Percentiles rank a stretch among this genome's conserved stretches.
Conservation (phyloP, 2,329 filamentous ascomycete species). For the Aspergillus sergii region DNA sequence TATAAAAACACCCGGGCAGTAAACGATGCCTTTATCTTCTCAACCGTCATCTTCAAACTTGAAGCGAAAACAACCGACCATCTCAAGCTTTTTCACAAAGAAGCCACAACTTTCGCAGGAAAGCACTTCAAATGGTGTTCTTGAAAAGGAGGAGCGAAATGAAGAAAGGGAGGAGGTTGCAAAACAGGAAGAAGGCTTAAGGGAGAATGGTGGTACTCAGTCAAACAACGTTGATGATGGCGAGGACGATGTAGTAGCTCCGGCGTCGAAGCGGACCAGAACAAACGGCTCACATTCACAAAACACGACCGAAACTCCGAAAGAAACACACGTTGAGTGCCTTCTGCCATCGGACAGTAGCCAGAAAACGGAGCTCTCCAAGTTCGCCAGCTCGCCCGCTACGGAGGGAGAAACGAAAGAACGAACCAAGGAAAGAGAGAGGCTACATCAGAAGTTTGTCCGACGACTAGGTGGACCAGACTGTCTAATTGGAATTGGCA, state of each 20-base stretch:
- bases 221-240: slow-evolving; percentile 31
- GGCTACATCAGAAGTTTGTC: slow-evolving; percentile 81
- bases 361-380: slow-evolving; percentile 60
- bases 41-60: slow-evolving; percentile 35
- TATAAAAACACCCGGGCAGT: neutral
- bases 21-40: slow-evolving; percentile 38
- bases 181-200: slow-evolving; percentile 4
- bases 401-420: slow-evolving; percentile 53
- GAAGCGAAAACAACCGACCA: slow-evolving; percentile 64
- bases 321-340: slow-evolving; percentile 13
- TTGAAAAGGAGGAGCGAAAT: slow-evolving; percentile 2
- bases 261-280: slow-evolving; percentile 44
- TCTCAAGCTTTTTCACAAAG: slow-evolving; percentile 82
- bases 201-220: neutral
- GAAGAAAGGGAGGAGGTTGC: slow-evolving; percentile 7
- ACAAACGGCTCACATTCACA: slow-evolving; percentile 24
- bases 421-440: slow-evolving; percentile 63
- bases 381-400: slow-evolving; percentile 57
- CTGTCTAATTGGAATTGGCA: slow-evolving; percentile 69
- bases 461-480: slow-evolving; percentile 87
- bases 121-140: slow-evolving; percentile 13
- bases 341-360: slow-evolving; percentile 40
- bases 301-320: slow-evolving; percentile 11
- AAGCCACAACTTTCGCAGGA: slow-evolving; percentile 42
- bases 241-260: slow-evolving; percentile 44